A percentile compares a stretch with the other conserved stretches of the same genome.
phyloP scores from a whole-genome alignment of 345 rosid genomes.

The Euclidium syriacum region DNA sequence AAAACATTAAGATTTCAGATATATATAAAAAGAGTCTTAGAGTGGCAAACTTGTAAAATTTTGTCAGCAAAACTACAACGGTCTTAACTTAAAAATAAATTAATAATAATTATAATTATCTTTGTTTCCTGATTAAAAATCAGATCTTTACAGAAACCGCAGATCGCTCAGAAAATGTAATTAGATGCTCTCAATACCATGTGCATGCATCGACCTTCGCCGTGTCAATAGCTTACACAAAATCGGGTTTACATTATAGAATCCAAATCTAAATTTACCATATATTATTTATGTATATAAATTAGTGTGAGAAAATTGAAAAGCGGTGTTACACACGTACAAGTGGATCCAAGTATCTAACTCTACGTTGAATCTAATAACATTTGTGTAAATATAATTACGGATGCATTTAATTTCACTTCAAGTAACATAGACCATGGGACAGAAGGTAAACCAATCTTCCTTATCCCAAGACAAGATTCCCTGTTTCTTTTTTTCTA shows the following conservation, averaged over 20 bases:
- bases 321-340: background rate
- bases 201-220: conserved; percentile 28
- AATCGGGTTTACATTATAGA: background rate
- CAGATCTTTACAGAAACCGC: conserved; percentile 30
- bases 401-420: conserved; percentile 5
- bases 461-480: conserved; percentile 30
- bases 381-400: conserved; percentile 5
- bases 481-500: conserved; percentile 7
- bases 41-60: conserved; percentile 9
- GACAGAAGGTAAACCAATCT: conserved; percentile 12
- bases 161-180: conserved; percentile 29
- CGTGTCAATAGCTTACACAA: conserved; percentile 28
- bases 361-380: conserved; percentile 9
- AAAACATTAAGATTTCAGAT: background rate
- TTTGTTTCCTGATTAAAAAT: conserved; percentile 7
- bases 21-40: background rate
- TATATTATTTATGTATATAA: background rate
- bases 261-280: background rate
- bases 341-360: conserved; percentile 6
- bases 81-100: background rate
- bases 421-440: background rate
- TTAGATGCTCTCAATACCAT: conserved; percentile 21
- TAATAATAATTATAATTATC: background rate
- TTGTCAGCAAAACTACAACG: conserved; percentile 6
- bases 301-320: background rate